Conservation (phyloP, 108 stramenopile species). For the Cylindrotheca closterium region DNA sequence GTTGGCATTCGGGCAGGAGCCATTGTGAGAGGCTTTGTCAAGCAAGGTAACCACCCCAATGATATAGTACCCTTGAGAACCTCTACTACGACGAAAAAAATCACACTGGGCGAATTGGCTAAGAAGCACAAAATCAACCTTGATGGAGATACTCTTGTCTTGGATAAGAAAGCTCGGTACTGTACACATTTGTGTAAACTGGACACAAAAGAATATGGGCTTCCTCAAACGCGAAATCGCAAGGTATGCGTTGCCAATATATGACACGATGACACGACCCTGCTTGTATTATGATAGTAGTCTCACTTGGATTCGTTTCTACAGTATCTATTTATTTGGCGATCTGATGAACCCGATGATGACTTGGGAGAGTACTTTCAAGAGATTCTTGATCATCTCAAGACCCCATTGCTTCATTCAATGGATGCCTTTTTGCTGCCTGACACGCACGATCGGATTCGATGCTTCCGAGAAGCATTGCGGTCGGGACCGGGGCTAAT, state of each 20-base stretch:
- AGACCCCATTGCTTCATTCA: conserved; percentile 62
- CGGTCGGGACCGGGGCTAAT: conserved; percentile 53
- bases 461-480: conserved; percentile 56
- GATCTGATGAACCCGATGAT: conserved; percentile 44
- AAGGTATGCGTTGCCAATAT: too few relatives aligned
- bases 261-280: too few relatives aligned
- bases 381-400: conserved; percentile 53
- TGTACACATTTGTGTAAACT: conserved; percentile 59
- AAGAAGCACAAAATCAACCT: conserved; percentile 44
- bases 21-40: conserved; percentile 53
- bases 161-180: conserved; percentile 58
- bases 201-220: conserved; percentile 75
- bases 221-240: conserved; percentile 76
- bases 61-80: conserved; percentile 6
- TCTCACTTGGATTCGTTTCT: too few relatives aligned
- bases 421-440: conserved; percentile 73
- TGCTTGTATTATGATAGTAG: too few relatives aligned
- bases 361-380: conserved; percentile 74
- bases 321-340: conserved; percentile 79
- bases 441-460: conserved; percentile 70
- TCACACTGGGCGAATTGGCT: conserved; percentile 53
- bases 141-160: conserved; percentile 50
- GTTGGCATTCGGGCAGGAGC: conserved; percentile 68
- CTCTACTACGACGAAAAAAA: conserved; percentile 3
- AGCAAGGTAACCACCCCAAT: conserved; percentile 8